Conservation (phyloP, 202 grass and related monocot species). For the Carex sylvatica region DNA sequence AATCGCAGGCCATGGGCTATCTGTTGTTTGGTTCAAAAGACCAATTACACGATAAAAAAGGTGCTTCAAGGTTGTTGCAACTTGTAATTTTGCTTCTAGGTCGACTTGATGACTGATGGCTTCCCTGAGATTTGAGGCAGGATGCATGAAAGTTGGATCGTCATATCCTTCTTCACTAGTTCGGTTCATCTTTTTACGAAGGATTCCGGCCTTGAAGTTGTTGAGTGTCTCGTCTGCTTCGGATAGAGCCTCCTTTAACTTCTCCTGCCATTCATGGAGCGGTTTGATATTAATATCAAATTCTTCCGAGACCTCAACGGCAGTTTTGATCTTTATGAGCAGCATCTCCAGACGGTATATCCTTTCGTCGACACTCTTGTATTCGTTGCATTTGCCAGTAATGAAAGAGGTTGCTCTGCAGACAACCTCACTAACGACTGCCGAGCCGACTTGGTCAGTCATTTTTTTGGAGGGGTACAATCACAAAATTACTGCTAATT, state of each 20-base stretch:
- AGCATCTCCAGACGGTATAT: constrained; percentile 16
- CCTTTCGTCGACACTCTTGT: constrained; percentile 4
- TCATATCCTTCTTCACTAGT: not conserved
- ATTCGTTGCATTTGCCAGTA: not conserved
- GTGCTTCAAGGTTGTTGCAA: constrained; percentile 16
- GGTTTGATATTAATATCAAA: not conserved
- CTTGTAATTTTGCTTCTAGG: not conserved
- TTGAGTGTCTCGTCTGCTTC: constrained; percentile 27
- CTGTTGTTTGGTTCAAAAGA: not conserved
- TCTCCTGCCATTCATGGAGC: constrained; percentile 32
- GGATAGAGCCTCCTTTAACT: constrained; percentile 21
- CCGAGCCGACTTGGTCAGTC: not conserved
- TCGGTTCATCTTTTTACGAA: not conserved
- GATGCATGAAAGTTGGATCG: not conserved
- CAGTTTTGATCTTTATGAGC: constrained; percentile 18
- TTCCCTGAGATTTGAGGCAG: not conserved
- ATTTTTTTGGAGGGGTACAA: not conserved
- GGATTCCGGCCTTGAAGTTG: not conserved
- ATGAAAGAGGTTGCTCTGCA: constrained; percentile 24
- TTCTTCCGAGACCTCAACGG: constrained; percentile 22
- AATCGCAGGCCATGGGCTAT: constrained; percentile 14
- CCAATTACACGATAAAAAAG: not conserved
- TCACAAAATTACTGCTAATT: not conserved
- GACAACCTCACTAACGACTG: not conserved
- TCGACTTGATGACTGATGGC: not conserved